These are phyloP conservation scores for Leptodontidium sp. DNA, from an alignment of 2,329 filamentous ascomycete genomes.

Conservation along the genomic window DNA sequence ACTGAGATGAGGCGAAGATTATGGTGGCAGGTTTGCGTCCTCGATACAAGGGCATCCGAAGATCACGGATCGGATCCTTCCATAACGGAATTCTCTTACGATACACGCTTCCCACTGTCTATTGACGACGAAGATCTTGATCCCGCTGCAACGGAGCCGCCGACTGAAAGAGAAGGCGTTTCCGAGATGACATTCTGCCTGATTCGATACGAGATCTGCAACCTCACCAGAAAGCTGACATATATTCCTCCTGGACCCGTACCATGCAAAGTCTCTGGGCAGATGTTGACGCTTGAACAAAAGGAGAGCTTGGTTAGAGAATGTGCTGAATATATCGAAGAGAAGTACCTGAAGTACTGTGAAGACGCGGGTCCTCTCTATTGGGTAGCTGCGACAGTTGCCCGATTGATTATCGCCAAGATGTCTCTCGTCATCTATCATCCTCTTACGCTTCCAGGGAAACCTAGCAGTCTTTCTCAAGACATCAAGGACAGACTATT, in stretches of 20 bases:
- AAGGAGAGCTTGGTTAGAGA: conserved; percentile 45
- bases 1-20: conserved; percentile 65
- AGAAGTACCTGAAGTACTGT: conserved; percentile 46
- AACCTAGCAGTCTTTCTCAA: conserved; percentile 44
- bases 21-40: conserved; percentile 67
- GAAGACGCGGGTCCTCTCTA: conserved; percentile 54
- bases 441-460: conserved; percentile 44
- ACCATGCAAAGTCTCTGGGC: conserved; percentile 21
- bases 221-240: conserved; percentile 37
- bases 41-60: conserved; percentile 68
- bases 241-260: conserved; percentile 39
- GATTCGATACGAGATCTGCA: conserved; percentile 48
- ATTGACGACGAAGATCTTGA: conserved; percentile 58
- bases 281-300: conserved; percentile 40
- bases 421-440: conserved; percentile 50
- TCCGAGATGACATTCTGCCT: conserved; percentile 52
- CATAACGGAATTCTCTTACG: conserved; percentile 64
- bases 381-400: conserved; percentile 58
- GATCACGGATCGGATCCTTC: conserved; percentile 70
- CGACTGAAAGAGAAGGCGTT: conserved; percentile 42
- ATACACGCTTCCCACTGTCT: conserved; percentile 61
- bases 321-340: conserved; percentile 43
- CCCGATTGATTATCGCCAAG: conserved; percentile 51
- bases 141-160: conserved; percentile 44
- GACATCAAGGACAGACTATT: conserved; percentile 50